Evolutionary conservation across 2,329 filamentous ascomycete species (phyloP).

Genomic region (Fusarium poae): DNA sequence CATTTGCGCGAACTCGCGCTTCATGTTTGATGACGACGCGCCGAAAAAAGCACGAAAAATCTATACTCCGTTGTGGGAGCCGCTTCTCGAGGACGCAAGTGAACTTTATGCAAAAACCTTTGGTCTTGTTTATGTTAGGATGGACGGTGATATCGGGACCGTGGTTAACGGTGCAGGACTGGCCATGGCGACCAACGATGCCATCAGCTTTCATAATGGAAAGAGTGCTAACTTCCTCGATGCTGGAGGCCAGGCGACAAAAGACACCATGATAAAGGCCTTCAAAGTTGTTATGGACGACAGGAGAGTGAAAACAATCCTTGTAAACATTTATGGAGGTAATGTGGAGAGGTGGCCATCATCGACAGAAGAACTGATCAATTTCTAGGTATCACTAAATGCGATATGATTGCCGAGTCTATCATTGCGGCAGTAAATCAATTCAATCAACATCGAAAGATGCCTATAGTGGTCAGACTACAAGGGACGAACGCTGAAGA

Average conservation of each 20-base stretch:
- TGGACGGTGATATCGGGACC: constrained; percentile 76
- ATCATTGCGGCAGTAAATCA: constrained; percentile 59
- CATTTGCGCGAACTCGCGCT: constrained; percentile 54
- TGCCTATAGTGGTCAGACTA: constrained; percentile 61
- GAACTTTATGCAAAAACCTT: constrained; percentile 62
- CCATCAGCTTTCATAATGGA: constrained; percentile 76
- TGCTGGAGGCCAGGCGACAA: constrained; percentile 89
- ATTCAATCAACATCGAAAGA: constrained; percentile 49
- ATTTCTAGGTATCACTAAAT: constrained; percentile 59
- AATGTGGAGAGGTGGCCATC: not conserved
- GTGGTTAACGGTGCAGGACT: constrained; percentile 91
- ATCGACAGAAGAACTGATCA: not conserved
- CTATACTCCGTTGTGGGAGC: constrained; percentile 54
- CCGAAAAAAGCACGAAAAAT: constrained; percentile 57
- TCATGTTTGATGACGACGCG: constrained; percentile 63
- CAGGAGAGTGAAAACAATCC: constrained; percentile 74
- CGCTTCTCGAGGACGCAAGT: constrained; percentile 50
- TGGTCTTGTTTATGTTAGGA: constrained; percentile 83
- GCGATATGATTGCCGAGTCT: constrained; percentile 65
- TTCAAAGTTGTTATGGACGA: constrained; percentile 82
- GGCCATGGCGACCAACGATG: constrained; percentile 92
- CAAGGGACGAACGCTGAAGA: constrained; percentile 62
- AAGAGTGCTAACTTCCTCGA: constrained; percentile 87
- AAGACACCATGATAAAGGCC: constrained; percentile 80
- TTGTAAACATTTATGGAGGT: constrained; percentile 69